Percentiles rank a stretch among this genome's conserved stretches.
Evolutionary conservation across 768 basidiomycete species (phyloP).

Genomic region (Tulasnella sp.): DNA sequence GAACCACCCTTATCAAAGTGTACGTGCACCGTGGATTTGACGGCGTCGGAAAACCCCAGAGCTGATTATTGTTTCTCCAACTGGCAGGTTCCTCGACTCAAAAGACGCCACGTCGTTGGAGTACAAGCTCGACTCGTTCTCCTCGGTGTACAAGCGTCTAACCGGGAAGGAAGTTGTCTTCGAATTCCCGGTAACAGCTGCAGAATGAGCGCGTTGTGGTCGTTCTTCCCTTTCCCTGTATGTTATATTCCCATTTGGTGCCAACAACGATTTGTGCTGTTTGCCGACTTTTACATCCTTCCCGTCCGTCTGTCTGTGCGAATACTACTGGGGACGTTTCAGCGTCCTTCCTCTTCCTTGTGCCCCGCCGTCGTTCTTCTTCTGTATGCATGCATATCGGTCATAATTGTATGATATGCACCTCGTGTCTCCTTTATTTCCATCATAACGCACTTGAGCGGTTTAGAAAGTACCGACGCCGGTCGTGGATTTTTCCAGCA

Average conservation of each 20-base stretch:
- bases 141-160: constrained; percentile 88
- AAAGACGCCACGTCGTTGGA: constrained; percentile 97
- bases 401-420: not conserved
- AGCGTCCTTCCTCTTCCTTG: not conserved
- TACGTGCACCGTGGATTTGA: constrained; percentile 42
- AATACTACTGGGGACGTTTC: not conserved
- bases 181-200: constrained; percentile 58
- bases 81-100: constrained; percentile 81
- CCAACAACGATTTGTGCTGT: not conserved
- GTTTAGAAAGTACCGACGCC: not conserved
- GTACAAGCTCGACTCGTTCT: constrained; percentile 99
- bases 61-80: not conserved
- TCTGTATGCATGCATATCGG: not conserved
- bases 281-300: not conserved
- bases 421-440: not conserved
- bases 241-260: not conserved
- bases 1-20: constrained; percentile 96
- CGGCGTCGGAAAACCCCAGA: not conserved
- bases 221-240: not conserved
- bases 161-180: constrained; percentile 97
- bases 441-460: not conserved
- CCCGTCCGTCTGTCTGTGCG: not conserved
- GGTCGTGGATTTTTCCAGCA: not conserved
- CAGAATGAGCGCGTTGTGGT: constrained; percentile 7
- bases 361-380: constrained; percentile 1